phyloP scores from a whole-genome alignment of 257 asterid species.

The Solanum peruvianum region DNA sequence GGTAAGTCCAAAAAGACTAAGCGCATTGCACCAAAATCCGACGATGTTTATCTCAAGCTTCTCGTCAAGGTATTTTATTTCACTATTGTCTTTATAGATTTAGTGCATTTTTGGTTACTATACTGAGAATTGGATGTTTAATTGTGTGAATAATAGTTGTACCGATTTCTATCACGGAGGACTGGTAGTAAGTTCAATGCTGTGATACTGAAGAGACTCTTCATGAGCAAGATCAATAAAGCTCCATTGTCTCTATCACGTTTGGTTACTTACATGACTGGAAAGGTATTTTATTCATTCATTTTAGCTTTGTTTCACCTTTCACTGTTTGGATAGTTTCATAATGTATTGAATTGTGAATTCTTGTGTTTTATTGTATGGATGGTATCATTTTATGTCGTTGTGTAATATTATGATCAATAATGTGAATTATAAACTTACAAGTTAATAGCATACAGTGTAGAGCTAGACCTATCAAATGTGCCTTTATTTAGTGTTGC shows the following conservation, averaged over 20 bases:
- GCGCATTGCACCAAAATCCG: conserved; percentile 68
- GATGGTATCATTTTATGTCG: not conserved
- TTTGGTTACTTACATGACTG: conserved; percentile 45
- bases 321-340: not conserved
- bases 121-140: not conserved
- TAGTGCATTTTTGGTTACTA: not conserved
- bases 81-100: not conserved
- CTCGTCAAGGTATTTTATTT: conserved; percentile 48
- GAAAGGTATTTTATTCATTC: conserved; percentile 36
- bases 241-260: conserved; percentile 83
- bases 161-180: conserved; percentile 83
- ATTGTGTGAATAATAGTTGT: conserved; percentile 29
- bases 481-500: not conserved
- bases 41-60: conserved; percentile 56
- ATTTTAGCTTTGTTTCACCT: not conserved
- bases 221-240: conserved; percentile 87
- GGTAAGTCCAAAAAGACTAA: conserved; percentile 88
- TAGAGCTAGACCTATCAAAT: not conserved
- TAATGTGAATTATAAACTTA: not conserved
- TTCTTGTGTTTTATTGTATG: not conserved
- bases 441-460: not conserved
- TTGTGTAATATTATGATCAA: not conserved
- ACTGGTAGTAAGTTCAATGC: conserved; percentile 82
- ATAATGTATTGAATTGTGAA: not conserved
- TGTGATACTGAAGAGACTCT: conserved; percentile 71